Conservation (phyloP, 768 basidiomycete genomes). For the Kwoniella mangroviensis region DNA sequence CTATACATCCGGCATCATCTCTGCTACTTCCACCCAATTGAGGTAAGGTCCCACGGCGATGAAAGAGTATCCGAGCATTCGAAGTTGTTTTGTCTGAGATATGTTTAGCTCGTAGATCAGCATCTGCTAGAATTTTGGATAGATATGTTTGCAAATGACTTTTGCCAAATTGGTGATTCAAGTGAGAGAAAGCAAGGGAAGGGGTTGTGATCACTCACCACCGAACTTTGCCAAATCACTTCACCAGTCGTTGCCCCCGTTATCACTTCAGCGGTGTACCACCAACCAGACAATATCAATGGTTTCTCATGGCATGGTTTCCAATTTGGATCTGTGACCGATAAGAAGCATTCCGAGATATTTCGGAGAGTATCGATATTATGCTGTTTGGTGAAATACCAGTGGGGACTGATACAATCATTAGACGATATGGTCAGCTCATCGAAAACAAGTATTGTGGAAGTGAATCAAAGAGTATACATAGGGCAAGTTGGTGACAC, state of each 20-base stretch:
- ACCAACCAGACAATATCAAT: conserved; percentile 46
- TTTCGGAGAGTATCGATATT: conserved; percentile 31
- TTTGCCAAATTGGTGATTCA: too few relatives aligned
- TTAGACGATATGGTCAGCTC: not conserved
- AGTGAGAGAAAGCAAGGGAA: too few relatives aligned
- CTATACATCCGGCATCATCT: conserved; percentile 56
- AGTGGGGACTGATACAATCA: conserved; percentile 20
- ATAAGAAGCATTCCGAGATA: conserved; percentile 40
- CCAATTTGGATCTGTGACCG: conserved; percentile 18
- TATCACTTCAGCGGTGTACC: conserved; percentile 43
- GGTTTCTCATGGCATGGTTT: conserved; percentile 39
- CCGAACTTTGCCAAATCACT: conserved; percentile 35
- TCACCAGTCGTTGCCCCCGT: conserved; percentile 41
- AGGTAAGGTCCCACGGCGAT: conserved; percentile 43
- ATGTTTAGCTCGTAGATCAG: not conserved
- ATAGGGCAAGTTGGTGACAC: not conserved
- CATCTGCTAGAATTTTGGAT: too few relatives aligned
- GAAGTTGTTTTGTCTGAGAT: conserved; percentile 35
- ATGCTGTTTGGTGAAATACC: conserved; percentile 43
- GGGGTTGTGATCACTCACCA: conserved; percentile 17
- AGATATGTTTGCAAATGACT: too few relatives aligned
- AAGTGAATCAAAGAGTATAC: not conserved
- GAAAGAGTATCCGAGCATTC: conserved; percentile 24
- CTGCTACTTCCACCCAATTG: conserved; percentile 48
- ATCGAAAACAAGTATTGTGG: not conserved